Percentiles rank a stretch among this genome's conserved stretches.
Evolutionary conservation across 345 rosid genomes (phyloP).

Genomic region (Trapa bicornis): DNA sequence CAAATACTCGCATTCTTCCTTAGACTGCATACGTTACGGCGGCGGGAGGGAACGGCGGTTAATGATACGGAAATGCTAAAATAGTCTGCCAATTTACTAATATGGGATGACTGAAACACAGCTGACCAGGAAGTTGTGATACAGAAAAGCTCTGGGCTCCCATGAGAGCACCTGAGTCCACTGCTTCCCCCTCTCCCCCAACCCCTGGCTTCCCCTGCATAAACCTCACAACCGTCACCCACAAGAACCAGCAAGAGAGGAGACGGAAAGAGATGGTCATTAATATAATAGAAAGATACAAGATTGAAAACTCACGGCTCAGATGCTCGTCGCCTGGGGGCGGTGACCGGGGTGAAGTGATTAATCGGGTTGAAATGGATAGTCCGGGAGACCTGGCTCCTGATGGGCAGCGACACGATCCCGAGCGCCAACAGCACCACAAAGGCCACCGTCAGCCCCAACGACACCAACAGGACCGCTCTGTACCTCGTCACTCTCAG

Average conservation of each 20-base stretch:
- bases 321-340: background rate
- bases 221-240: background rate
- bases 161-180: conserved; percentile 18
- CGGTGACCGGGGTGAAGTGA: background rate
- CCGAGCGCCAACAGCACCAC: conserved; percentile 5
- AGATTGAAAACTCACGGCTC: background rate
- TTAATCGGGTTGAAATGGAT: background rate
- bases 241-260: background rate
- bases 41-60: too few species aligned
- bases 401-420: conserved; percentile 10
- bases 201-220: conserved; percentile 7
- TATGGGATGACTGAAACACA: too few species aligned
- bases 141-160: conserved; percentile 19
- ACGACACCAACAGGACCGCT: background rate
- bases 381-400: background rate
- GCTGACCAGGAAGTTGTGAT: conserved; percentile 19
- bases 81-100: too few species aligned
- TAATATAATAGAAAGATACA: too few species aligned
- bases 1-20: conserved; percentile 33
- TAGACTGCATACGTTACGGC: conserved; percentile 17
- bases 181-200: conserved; percentile 17
- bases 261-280: background rate
- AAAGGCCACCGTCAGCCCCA: conserved; percentile 3
- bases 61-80: too few species aligned
- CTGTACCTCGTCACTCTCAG: conserved; percentile 4